phyloP scores from a whole-genome alignment of 495 filamentous ascomycete species.

The Penicillium simplicissimum region DNA sequence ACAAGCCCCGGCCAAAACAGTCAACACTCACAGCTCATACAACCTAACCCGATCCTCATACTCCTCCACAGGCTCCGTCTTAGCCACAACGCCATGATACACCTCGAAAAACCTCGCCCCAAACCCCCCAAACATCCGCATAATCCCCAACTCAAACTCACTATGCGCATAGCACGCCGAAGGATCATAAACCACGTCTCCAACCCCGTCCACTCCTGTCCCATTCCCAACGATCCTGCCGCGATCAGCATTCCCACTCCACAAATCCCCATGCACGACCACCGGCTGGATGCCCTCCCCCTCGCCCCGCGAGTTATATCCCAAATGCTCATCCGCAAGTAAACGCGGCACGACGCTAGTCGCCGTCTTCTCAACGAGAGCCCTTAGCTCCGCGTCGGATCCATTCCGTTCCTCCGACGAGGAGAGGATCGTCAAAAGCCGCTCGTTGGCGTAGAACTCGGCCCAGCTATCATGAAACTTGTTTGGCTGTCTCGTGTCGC shows the following conservation, averaged over 20 bases:
- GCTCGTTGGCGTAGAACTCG: slow-evolving; percentile 76
- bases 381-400: slow-evolving; percentile 56
- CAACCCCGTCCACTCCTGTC: slow-evolving; percentile 50
- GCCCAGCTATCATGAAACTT: slow-evolving; percentile 68
- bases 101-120: slow-evolving; percentile 67
- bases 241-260: slow-evolving; percentile 80
- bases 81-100: slow-evolving; percentile 73
- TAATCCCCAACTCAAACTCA: slow-evolving; percentile 91
- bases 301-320: slow-evolving; percentile 44
- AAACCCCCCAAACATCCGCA: slow-evolving; percentile 96
- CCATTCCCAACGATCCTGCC: slow-evolving; percentile 59
- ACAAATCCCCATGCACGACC: slow-evolving; percentile 86
- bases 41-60: slow-evolving; percentile 77
- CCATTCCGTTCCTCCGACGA: slow-evolving; percentile 63
- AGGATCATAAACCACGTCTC: slow-evolving; percentile 86
- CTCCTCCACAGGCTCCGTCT: slow-evolving; percentile 79
- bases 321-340: slow-evolving; percentile 65
- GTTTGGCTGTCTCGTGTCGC: slow-evolving; percentile 80
- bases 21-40: slow-evolving; percentile 73
- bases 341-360: slow-evolving; percentile 67
- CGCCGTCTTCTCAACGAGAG: slow-evolving; percentile 63
- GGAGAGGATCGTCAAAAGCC: slow-evolving; percentile 63
- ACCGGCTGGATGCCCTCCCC: slow-evolving; percentile 65
- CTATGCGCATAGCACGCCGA: slow-evolving; percentile 77
- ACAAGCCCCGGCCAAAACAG: neutral